Evolutionary conservation across 805 yeast genomes (phyloP).

Genomic region (Sugiyamaella mastotermitis): DNA sequence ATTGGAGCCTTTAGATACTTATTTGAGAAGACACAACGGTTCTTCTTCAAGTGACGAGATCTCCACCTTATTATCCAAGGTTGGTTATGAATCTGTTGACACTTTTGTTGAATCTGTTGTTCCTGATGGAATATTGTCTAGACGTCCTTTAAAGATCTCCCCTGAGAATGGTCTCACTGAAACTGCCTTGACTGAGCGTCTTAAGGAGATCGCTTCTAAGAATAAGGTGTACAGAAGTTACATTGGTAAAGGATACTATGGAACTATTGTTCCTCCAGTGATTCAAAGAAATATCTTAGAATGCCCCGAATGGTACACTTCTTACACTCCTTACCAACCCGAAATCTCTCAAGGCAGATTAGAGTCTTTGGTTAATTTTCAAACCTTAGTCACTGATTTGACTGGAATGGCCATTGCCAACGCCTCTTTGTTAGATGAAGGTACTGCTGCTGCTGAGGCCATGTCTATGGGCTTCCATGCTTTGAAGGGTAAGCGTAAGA

Average conservation of each 20-base stretch:
- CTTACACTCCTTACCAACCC: constrained; percentile 98
- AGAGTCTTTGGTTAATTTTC: constrained; percentile 84
- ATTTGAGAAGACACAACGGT: constrained; percentile 87
- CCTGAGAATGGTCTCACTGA: constrained; percentile 79
- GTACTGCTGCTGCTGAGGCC: constrained; percentile 96
- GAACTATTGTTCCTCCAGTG: constrained; percentile 84
- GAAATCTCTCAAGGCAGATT: constrained; percentile 96
- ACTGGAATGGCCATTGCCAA: constrained; percentile 95
- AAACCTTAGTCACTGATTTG: constrained; percentile 83
- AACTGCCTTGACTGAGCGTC: constrained; percentile 65
- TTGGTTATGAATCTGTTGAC: constrained; percentile 63
- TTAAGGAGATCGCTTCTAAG: constrained; percentile 63
- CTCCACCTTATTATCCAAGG: constrained; percentile 52
- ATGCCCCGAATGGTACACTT: constrained; percentile 97
- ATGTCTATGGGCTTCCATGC: constrained; percentile 80
- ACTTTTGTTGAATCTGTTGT: constrained; percentile 67
- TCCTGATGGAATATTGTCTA: constrained; percentile 67
- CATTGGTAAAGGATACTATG: constrained; percentile 93
- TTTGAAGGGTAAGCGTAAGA: constrained; percentile 57
- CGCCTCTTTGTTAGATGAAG: constrained; percentile 93
- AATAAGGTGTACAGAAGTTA: constrained; percentile 69
- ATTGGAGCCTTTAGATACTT: constrained; percentile 58
- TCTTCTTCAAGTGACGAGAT: constrained; percentile 59
- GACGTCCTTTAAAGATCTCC: constrained; percentile 57
- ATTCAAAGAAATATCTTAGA: constrained; percentile 89